These are phyloP conservation scores for Malbranchea zuffiana DNA, from an alignment of 2,329 filamentous ascomycete species.

Conservation along the genomic window DNA sequence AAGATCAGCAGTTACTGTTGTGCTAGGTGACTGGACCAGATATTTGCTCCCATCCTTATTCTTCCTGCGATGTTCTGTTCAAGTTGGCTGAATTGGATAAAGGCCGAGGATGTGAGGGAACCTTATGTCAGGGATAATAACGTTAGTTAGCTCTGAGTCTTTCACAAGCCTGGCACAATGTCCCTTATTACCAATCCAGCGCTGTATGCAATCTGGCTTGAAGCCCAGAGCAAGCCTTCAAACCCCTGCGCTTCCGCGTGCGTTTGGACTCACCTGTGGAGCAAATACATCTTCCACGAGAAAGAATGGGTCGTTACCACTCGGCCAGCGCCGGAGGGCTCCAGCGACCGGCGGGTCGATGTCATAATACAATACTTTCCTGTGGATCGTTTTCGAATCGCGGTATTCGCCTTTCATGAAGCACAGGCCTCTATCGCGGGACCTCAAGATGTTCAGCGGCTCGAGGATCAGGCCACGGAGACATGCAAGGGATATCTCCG, in stretches of 20 bases:
- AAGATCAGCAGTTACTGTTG: too few relatives aligned
- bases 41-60: too few relatives aligned
- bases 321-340: background rate
- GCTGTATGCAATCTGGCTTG: background rate
- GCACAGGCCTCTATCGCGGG: background rate
- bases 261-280: slow-evolving; percentile 2
- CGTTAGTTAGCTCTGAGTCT: too few relatives aligned
- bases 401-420: slow-evolving; percentile 5
- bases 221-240: background rate
- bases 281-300: background rate
- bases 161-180: too few relatives aligned
- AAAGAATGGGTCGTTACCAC: background rate
- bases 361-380: slow-evolving; percentile 2
- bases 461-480: background rate
- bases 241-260: background rate
- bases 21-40: too few relatives aligned
- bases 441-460: slow-evolving; percentile 1
- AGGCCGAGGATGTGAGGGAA: too few relatives aligned
- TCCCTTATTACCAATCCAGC: background rate
- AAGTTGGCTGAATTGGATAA: too few relatives aligned
- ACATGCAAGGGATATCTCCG: slow-evolving; percentile 1
- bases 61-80: too few relatives aligned
- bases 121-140: too few relatives aligned
- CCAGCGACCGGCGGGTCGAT: background rate
- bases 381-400: background rate